Evolutionary conservation across 2,329 filamentous ascomycete species (phyloP).

Genomic region (Tolypocladium paradoxum): DNA sequence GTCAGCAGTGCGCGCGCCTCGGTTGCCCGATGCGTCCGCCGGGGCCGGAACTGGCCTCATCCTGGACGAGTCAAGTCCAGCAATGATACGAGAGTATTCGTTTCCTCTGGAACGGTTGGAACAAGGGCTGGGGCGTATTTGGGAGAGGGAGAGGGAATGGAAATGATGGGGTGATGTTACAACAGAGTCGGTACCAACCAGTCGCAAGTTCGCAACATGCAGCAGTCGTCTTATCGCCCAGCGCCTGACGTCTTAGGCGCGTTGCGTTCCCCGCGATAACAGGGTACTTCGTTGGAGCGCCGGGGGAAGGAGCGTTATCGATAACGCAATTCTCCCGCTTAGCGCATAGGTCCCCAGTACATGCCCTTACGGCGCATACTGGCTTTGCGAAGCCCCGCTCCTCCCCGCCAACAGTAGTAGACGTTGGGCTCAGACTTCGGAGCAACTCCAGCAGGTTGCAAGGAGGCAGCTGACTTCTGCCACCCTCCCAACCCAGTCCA

Average conservation of each 20-base stretch:
- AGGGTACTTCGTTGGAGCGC: no score
- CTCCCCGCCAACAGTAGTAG: background rate
- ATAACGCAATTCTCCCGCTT: background rate
- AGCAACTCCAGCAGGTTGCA: background rate
- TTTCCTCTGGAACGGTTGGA: background rate
- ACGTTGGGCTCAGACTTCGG: background rate
- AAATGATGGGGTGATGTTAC: background rate
- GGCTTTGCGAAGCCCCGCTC: slow-evolving; percentile 1
- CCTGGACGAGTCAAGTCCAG: background rate
- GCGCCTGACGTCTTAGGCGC: background rate
- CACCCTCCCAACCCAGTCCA: background rate
- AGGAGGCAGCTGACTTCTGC: background rate
- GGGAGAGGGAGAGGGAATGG: background rate
- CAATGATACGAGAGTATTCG: background rate
- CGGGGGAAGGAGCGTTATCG: background rate
- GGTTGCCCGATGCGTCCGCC: slow-evolving; percentile 2
- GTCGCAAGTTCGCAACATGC: background rate
- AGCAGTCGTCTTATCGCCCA: background rate
- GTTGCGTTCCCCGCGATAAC: background rate
- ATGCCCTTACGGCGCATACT: background rate
- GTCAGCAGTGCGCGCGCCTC: background rate
- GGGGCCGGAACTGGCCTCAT: slow-evolving; percentile 10
- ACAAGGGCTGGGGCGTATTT: background rate
- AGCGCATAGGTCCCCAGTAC: background rate
- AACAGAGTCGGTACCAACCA: background rate